These are phyloP conservation scores for Paramecium sexaurelia DNA, from an alignment of 73 alveolate genomes.

Conservation along the genomic window DNA sequence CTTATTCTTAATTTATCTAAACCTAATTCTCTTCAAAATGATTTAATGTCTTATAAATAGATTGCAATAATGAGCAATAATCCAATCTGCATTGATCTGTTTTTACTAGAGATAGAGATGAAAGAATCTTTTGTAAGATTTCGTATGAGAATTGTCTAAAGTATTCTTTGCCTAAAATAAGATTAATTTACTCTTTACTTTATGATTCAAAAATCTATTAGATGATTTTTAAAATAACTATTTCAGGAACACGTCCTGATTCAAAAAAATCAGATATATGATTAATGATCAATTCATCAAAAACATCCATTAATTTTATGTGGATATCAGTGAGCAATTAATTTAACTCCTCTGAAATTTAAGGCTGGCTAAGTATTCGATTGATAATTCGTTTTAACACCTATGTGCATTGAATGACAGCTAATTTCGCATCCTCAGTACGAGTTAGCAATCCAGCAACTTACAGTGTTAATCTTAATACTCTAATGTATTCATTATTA, in stretches of 20 bases:
- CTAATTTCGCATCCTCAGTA: constrained; percentile 16
- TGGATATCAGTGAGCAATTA: constrained; percentile 12
- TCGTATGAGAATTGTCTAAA: not conserved
- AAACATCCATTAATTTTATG: constrained; percentile 39
- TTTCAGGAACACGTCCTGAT: constrained; percentile 68
- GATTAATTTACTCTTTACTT: not conserved
- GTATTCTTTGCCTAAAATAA: constrained; percentile 20
- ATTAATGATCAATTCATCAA: constrained; percentile 48
- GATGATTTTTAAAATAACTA: constrained; percentile 55
- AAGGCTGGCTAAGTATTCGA: not conserved
- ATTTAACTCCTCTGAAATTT: constrained; percentile 35
- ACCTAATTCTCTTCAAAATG: constrained; percentile 53
- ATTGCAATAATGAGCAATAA: constrained; percentile 42
- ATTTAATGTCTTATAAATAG: constrained; percentile 32
- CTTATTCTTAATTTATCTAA: constrained; percentile 13
- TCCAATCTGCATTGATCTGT: constrained; percentile 23
- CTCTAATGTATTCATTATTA: not conserved
- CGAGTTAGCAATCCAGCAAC: not conserved
- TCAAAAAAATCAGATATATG: constrained; percentile 61
- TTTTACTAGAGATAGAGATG: constrained; percentile 42
- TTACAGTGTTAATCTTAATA: not conserved
- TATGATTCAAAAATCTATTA: not conserved
- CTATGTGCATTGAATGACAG: not conserved
- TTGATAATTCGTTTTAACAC: constrained; percentile 28
- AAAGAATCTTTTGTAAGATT: not conserved